phyloP scores from a whole-genome alignment of 176 grass and related monocot species.

The Carex littledalei region DNA sequence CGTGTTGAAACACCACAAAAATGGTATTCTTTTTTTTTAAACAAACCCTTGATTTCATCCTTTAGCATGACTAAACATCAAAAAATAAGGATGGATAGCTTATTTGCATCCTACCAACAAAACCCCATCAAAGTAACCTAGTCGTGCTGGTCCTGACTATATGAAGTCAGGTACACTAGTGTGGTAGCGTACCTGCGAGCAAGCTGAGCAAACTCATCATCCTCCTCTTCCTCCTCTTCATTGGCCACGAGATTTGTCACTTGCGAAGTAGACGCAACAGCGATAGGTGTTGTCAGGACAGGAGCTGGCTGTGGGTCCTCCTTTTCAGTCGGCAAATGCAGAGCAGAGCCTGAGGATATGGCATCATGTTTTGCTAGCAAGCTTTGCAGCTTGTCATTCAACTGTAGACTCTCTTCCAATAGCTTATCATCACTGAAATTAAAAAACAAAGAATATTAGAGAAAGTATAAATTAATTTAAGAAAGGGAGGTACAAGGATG shows the following conservation, averaged over 20 bases:
- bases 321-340: slow-evolving; percentile 34
- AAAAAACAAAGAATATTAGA: background rate
- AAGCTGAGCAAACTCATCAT: slow-evolving; percentile 69
- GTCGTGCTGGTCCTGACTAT: background rate
- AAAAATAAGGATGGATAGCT: background rate
- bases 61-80: background rate
- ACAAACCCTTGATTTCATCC: background rate
- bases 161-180: background rate
- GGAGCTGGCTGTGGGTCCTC: background rate
- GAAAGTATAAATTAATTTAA: background rate
- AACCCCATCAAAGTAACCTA: background rate
- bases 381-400: slow-evolving; percentile 74
- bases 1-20: background rate
- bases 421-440: slow-evolving; percentile 59
- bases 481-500: background rate
- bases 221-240: slow-evolving; percentile 46
- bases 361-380: slow-evolving; percentile 66
- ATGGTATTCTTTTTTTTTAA: too few relatives aligned
- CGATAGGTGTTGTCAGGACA: slow-evolving; percentile 15
- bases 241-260: slow-evolving; percentile 5
- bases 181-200: slow-evolving; percentile 50
- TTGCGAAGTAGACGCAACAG: slow-evolving; percentile 22
- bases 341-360: slow-evolving; percentile 54
- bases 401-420: slow-evolving; percentile 57
- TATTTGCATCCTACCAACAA: background rate